Evolutionary conservation across 805 yeast genomes (phyloP).

Genomic region (Tetrapisispora arboricola): DNA sequence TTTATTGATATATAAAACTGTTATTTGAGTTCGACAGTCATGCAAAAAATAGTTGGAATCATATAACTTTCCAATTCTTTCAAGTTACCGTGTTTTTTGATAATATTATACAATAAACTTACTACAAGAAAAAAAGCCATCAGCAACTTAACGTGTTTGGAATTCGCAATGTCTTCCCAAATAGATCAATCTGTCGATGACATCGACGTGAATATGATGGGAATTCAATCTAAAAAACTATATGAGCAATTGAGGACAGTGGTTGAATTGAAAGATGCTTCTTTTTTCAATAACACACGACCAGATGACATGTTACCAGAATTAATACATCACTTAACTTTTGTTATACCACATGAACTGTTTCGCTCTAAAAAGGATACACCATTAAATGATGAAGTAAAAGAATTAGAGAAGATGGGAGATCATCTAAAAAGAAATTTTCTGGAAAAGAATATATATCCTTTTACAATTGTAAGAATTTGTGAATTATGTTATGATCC

Average conservation of each 20-base stretch:
- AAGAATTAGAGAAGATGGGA: conserved; percentile 8
- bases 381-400: conserved; percentile 2
- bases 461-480: conserved; percentile 40
- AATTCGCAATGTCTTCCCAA: neutral
- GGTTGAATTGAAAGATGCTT: conserved; percentile 10
- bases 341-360: conserved; percentile 19
- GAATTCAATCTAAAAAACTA: neutral
- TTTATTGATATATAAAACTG: too few species aligned
- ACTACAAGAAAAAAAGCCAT: too few species aligned
- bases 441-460: conserved; percentile 19
- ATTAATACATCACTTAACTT: conserved; percentile 16
- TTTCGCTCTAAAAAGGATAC: conserved; percentile 6
- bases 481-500: conserved; percentile 41
- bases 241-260: conserved; percentile 8
- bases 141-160: too few species aligned
- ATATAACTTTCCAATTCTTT: too few species aligned
- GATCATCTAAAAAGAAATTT: conserved; percentile 13
- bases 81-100: too few species aligned
- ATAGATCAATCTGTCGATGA: conserved; percentile 1
- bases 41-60: too few species aligned
- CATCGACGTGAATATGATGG: conserved; percentile 4
- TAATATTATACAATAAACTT: too few species aligned
- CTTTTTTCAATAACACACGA: conserved; percentile 6
- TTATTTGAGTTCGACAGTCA: too few species aligned
- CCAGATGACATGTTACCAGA: conserved; percentile 14